Evolutionary conservation across 371 early-diverging fungal genomes (phyloP).

Genomic region (Sporodiniella umbellata): DNA sequence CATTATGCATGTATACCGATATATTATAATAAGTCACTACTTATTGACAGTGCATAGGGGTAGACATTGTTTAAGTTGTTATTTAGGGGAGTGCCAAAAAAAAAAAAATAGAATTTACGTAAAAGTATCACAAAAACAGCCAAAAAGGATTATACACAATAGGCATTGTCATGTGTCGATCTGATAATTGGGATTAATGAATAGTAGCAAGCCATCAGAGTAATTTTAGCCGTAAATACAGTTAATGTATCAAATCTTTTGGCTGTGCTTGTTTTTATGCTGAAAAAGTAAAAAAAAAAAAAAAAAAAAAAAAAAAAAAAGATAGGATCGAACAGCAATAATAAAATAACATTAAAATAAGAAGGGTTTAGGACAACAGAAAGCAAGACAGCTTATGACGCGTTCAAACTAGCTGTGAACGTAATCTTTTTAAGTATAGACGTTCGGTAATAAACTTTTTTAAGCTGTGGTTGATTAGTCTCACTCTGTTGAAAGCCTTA

Average conservation of each 20-base stretch:
- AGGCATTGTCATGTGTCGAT: neutral
- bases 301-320: no score
- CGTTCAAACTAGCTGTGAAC: neutral
- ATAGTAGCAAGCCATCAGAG: neutral
- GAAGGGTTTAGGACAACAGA: neutral
- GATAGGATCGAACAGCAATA: no score
- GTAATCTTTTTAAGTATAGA: neutral
- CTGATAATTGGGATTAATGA: neutral
- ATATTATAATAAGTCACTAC: neutral
- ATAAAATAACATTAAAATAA: no score
- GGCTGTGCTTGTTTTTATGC: neutral
- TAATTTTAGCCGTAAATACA: neutral
- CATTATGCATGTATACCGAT: neutral
- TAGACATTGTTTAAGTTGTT: neutral
- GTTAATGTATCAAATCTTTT: neutral
- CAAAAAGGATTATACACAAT: neutral
- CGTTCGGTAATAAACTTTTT: slow-evolving; percentile 1
- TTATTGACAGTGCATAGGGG: neutral
- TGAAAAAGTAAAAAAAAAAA: neutral
- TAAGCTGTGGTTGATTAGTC: neutral
- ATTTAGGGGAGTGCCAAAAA: neutral
- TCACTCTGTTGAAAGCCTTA: neutral
- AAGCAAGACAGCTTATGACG: neutral
- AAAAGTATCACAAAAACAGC: slow-evolving; percentile 2
- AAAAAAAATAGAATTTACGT: neutral